Base-by-base conservation (phyloP, 140 eudicot genomes). In the Oenanthe javanica region DNA sequence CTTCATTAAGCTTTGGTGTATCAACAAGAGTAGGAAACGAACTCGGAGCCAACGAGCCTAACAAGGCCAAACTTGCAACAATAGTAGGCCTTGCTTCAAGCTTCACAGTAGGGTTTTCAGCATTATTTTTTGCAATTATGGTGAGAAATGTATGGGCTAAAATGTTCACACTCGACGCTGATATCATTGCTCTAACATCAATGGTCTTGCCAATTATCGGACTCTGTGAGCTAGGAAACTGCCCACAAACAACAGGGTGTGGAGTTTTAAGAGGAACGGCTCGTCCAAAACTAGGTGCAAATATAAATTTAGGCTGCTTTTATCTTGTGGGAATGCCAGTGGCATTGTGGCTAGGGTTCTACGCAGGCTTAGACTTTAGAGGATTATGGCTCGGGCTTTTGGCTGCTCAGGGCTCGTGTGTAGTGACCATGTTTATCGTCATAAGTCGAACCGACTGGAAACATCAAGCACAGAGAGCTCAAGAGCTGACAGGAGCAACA, bases 211-310 rank as follows among this genome's bases (percentile, higher is more conserved):
- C 92, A 4, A 69, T 88, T 0, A 80, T 86, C 38, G 92, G 92
- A 50, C 84, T 88, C 0, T 88, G 92, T 52, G 92, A 88, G 69
- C 82, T 88, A 21, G 90, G 92, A 11, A 88, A 88, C 72, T 86
- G 88, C 50, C 89, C 92, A 4, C 92, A 88, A 75, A 88, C 92
- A 4, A 82, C 88, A 3, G 88, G 84, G 0, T 88, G 90, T 21
- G 92, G 92, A 13, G 90, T 82, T 0, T 15, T 88, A 25, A 80
- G 92, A 48, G 92, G 92, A 1, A 84, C 80, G 0, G 92, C 92
- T 1, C 40, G 90, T 75, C 92, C 92, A 3, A 86, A 78, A 48
- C 5, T 84, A 79, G 92, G 87, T 23, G 92, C 92, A 2, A 84
- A 84, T 36, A 72, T 86, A 2, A 88, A 88, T 48, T 19, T 88